Conservation (phyloP, 305 asterid genomes). For the Fraxinus ornus region DNA sequence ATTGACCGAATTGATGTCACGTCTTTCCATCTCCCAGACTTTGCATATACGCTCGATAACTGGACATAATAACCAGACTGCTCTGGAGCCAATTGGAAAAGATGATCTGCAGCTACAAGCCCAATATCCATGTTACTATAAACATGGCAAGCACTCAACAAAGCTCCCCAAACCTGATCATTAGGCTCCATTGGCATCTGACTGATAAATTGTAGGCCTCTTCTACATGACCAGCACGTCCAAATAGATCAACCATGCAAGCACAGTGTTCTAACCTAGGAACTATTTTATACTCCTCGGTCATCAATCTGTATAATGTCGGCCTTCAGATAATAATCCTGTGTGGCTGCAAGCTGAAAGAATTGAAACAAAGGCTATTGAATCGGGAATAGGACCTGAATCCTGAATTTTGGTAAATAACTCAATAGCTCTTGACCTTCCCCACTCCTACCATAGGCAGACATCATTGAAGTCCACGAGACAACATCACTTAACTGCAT, state of each 20-base stretch:
- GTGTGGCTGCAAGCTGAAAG: conserved; percentile 92
- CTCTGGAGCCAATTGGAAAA: conserved; percentile 65
- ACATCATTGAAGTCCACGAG: conserved; percentile 90
- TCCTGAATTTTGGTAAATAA: conserved; percentile 57
- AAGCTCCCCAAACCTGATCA: conserved; percentile 80
- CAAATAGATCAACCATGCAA: conserved; percentile 88
- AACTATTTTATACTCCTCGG: conserved; percentile 49
- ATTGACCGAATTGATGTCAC: conserved; percentile 56
- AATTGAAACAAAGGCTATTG: conserved; percentile 80
- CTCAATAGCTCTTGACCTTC: conserved; percentile 58
- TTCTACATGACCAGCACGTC: conserved; percentile 58
- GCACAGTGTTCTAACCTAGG: conserved; percentile 77
- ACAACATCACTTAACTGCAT: conserved; percentile 66
- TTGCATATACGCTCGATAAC: conserved; percentile 75
- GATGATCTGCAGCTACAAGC: conserved; percentile 66
- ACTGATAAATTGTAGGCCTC: conserved; percentile 68
- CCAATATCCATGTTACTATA: conserved; percentile 65
- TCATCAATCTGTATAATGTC: conserved; percentile 54
- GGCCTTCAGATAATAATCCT: conserved; percentile 60
- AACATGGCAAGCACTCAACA: conserved; percentile 70
- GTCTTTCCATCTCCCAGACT: conserved; percentile 81
- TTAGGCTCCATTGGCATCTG: conserved; percentile 62
- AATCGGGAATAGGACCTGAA: conserved; percentile 57
- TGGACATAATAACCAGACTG: conserved; percentile 76
- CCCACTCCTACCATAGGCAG: conserved; percentile 79